Percentiles rank a stretch among this genome's conserved stretches.
These are phyloP conservation scores for Ophiocordyceps camponoti-saundersi DNA, from an alignment of 2,329 filamentous ascomycete genomes.

Conservation along the genomic window DNA sequence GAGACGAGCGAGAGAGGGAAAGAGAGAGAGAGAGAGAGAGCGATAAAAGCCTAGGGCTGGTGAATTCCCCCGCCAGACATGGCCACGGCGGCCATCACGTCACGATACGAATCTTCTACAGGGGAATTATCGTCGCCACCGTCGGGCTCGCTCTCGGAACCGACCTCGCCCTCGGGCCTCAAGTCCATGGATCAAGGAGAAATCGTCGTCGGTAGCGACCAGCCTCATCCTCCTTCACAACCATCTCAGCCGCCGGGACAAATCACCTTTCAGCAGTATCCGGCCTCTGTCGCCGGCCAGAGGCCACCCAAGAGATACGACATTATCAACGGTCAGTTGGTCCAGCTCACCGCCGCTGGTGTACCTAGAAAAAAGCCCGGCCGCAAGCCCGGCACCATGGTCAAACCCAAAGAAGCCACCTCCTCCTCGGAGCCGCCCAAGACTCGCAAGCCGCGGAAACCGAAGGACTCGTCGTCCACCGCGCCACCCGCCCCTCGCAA, in stretches of 20 bases:
- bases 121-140: constrained; percentile 34
- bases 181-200: constrained; percentile 25
- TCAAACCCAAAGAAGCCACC: constrained; percentile 21
- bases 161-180: constrained; percentile 24
- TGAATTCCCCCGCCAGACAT: constrained; percentile 6
- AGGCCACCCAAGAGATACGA: constrained; percentile 14
- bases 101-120: constrained; percentile 28
- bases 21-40: neutral
- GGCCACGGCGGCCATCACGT: constrained; percentile 13
- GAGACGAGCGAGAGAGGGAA: neutral
- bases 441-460: constrained; percentile 35
- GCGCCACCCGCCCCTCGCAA: constrained; percentile 36
- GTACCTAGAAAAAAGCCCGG: constrained; percentile 46
- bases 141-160: constrained; percentile 30
- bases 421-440: constrained; percentile 24
- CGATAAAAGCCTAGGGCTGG: neutral
- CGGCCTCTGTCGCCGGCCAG: neutral
- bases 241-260: constrained; percentile 2
- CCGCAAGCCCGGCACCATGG: constrained; percentile 42
- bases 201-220: constrained; percentile 26
- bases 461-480: constrained; percentile 33
- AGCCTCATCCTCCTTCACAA: constrained; percentile 3
- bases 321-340: constrained; percentile 21
- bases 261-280: constrained; percentile 11
- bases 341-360: constrained; percentile 38